Base-by-base conservation (phyloP, 176 grass and related monocot genomes). In the Leersia perrieri region DNA sequence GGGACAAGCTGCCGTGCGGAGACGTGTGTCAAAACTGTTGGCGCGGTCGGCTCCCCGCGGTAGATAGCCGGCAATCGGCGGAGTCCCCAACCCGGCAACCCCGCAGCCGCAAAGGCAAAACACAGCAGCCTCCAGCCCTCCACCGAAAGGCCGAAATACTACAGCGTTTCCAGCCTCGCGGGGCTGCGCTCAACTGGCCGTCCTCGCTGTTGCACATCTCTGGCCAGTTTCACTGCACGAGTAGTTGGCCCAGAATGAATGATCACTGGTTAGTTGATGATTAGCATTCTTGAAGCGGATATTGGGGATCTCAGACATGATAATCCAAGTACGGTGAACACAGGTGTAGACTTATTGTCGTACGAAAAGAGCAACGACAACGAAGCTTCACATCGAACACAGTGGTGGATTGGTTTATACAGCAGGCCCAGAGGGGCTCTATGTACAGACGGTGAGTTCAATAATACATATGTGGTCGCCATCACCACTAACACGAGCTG, bases 371-470 rank as follows among this genome's bases (percentile, higher is more conserved):
- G 32, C 40, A 25, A 29, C 29, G 30, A 3, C 20, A 33, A 51
- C 9, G 6, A 53, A 58, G 30, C 11, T 16, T 66, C 60, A 78
- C 26, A 83, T 77, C 40, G 40, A 49, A 53, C 39, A 27, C 1
- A 51, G 53, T 25, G 53, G 49, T 53, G 15, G 41, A 13, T 55
- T 65, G 60, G 72, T 45, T 45, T 89, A 12, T 78, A 89, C 72
- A 79, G 55, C 7, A 57, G 33, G 67, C 44, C 45, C 67, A 51
- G 13, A 60, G 63, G 63, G 70, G 72, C 28, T 38, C 45, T 86
- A 82, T 82, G 73, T 86, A 90, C 88, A 90, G 44, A 57, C 38
- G 76, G 22, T 25, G 23, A 36, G 30, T 44, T 11, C 25, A 82
- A 78, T 73, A 72, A 68, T 90, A 90, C 47, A 83, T 45, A 60